Base-by-base conservation (phyloP, 768 basidiomycete species). In the Lentinula raphanica region DNA sequence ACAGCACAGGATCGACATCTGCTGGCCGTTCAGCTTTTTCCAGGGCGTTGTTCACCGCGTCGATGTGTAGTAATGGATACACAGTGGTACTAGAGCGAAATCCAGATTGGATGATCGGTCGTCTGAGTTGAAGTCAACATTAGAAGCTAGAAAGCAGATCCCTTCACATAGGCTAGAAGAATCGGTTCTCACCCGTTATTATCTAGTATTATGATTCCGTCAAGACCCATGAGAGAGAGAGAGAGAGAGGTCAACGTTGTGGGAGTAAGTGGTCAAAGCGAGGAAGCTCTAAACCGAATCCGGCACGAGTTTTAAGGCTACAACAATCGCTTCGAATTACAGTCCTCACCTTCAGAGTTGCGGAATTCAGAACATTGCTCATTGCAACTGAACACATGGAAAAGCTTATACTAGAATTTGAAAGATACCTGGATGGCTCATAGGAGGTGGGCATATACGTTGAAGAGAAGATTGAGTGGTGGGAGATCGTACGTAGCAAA, bases 41-140 rank as follows among this genome's bases (percentile, higher is more conserved):
- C 17, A 55, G 15, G 5, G 54, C 54, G 23, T 42, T 83, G 70
- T 90, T 94, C 61, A 90, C 77, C 1, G 92, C 85, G 69, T 94
- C 92, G 63, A 95, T 86, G 68, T 94, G 92, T 1, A 94, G 74
- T 7, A 94, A 76, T 1, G 94, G 87, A 70, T 93, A 94, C 1
- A 87, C 84, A 0, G 88, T 71, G 11, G 88, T 79, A 44, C 84
- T 85, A 17, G 86, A 85, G 56, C 89, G 85, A 73, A 95, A 97
- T 39, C 89, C 90, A 29, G 94, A 94, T 72, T 94, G 91, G 62
- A 95, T 90, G 63, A 97, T 89, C 25, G 94, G 86, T 46, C 83
- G 81, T 56, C 84, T 87, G 48, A 8, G 32, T 35, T 3, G 32
- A 35, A 8, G 32, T 35, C 8, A 35, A 13, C 31, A 32, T 57